A percentile compares a stretch with the other conserved stretches of the same genome.
Evolutionary conservation across 257 asterid species (phyloP).

Genomic region (Plantago elongata): DNA sequence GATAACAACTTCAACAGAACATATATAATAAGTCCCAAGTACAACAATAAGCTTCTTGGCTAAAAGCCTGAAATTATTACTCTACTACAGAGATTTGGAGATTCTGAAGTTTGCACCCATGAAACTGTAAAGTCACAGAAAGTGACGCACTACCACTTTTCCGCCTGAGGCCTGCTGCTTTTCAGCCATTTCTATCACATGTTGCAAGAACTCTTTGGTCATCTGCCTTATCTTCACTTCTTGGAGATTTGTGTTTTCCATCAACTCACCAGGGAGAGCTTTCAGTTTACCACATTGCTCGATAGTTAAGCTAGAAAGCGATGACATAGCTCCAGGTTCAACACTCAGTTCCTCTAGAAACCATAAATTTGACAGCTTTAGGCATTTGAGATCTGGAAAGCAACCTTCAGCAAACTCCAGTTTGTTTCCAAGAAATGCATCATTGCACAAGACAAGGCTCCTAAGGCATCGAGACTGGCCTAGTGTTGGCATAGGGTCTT

Average conservation of each 20-base stretch:
- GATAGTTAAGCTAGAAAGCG: slow-evolving; percentile 18
- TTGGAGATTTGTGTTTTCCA: neutral
- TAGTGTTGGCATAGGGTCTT: slow-evolving; percentile 32
- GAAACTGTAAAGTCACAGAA: neutral
- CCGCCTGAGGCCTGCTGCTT: neutral
- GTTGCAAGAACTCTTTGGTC: slow-evolving; percentile 9
- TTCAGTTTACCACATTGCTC: slow-evolving; percentile 19
- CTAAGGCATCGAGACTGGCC: slow-evolving; percentile 20
- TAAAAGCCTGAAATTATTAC: too few relatives aligned
- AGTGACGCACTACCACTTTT: neutral
- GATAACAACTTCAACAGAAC: too few relatives aligned
- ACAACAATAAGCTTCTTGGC: too few relatives aligned
- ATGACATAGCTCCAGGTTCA: slow-evolving; percentile 22
- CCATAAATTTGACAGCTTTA: slow-evolving; percentile 23
- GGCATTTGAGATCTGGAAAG: slow-evolving; percentile 25
- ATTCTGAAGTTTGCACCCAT: too few relatives aligned
- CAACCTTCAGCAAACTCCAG: slow-evolving; percentile 14
- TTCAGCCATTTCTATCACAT: neutral
- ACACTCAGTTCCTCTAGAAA: slow-evolving; percentile 17
- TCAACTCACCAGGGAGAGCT: slow-evolving; percentile 16
- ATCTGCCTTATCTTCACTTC: slow-evolving; percentile 14
- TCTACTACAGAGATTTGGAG: too few relatives aligned
- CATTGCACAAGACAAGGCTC: slow-evolving; percentile 23
- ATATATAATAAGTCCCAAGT: too few relatives aligned
- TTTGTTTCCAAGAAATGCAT: slow-evolving; percentile 20